These are phyloP conservation scores for Rhazya stricta DNA, from an alignment of 257 asterid genomes.

Conservation along the genomic window DNA sequence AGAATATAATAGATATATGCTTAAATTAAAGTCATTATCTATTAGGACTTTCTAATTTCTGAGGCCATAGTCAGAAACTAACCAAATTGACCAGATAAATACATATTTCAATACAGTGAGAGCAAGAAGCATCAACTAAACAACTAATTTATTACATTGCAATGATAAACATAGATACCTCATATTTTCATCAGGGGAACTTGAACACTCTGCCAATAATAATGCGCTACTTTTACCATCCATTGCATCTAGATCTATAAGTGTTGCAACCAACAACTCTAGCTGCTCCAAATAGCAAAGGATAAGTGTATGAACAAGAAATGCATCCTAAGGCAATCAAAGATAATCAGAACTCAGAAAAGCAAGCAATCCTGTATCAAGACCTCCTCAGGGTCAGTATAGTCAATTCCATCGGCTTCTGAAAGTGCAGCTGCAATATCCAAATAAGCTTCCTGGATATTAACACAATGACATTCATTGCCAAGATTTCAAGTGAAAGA, in stretches of 20 bases:
- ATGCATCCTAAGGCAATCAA: not conserved
- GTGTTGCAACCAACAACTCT: slow-evolving; percentile 79
- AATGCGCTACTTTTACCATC: slow-evolving; percentile 89
- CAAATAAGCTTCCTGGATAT: slow-evolving; percentile 77
- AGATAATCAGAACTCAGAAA: not conserved
- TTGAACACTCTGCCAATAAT: slow-evolving; percentile 81
- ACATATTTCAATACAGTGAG: not conserved
- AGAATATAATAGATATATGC: too few relatives aligned
- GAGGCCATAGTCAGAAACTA: not conserved
- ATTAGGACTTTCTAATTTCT: not conserved
- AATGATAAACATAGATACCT: slow-evolving; percentile 38
- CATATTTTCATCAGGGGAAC: slow-evolving; percentile 86
- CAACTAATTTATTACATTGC: not conserved
- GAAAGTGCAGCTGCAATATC: slow-evolving; percentile 89
- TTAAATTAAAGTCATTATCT: too few relatives aligned
- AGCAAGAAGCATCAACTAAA: not conserved
- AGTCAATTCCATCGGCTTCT: slow-evolving; percentile 92
- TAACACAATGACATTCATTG: slow-evolving; percentile 10
- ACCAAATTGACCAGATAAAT: not conserved
- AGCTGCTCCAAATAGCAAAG: slow-evolving; percentile 49
- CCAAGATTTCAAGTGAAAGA: not conserved
- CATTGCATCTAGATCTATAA: slow-evolving; percentile 94
- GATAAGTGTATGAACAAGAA: slow-evolving; percentile 8
- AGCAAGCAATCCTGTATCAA: slow-evolving; percentile 8
- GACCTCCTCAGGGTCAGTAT: slow-evolving; percentile 96